Base-by-base conservation (phyloP, 768 basidiomycete species). In the Exsudoporus frostii region DNA sequence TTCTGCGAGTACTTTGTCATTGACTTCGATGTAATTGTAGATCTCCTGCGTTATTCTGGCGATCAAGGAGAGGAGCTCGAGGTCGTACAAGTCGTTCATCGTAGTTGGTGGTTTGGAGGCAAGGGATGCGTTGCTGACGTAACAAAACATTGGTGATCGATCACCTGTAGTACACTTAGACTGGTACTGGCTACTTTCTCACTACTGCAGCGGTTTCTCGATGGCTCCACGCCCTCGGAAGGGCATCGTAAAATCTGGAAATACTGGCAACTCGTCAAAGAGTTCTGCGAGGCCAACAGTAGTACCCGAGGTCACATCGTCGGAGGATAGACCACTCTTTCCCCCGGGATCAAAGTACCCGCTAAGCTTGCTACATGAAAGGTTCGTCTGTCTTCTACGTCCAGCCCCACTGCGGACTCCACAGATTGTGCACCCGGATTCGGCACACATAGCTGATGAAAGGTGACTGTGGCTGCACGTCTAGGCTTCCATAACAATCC, bases 1-100 rank as follows among this genome's bases (percentile, higher is more conserved):
- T 74, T 98, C 96, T 13, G 97, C 94, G 43, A 96, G 79, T 3
- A 89, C 88, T 68, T 95, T 96, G 79, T 99, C 95, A 67, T 85
- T 88, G 34, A 90, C 71, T 15, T 83, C 87, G 47, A 81, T 79
- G 67, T 98, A 85, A 63, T 97, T 98, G 71, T 88, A 84, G 42
- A 98, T 83, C 68, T 98, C 95, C 70, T 95, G 92, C 0, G 88
- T 88, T 64, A 99, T 90, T 68, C 91, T 90, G 54, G 88, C 85
- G 52, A 97, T 86, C 38, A 98, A 78, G 34, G 93, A 95, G 44
- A 99, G 84, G 54, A 88, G 79, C 71, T 98, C 97, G 71, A 99
- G 88, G 69, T 91, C 85, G 74, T 95, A 90, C 55, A 99, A 76
- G 74, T 95, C 92, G 59, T 86, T 73, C 86, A 88, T 89, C 65